Evolutionary conservation across 139 green algal species (phyloP), one percentile per base, ranked within the genome.

Genomic region (Micractinium conductrix): DNA sequence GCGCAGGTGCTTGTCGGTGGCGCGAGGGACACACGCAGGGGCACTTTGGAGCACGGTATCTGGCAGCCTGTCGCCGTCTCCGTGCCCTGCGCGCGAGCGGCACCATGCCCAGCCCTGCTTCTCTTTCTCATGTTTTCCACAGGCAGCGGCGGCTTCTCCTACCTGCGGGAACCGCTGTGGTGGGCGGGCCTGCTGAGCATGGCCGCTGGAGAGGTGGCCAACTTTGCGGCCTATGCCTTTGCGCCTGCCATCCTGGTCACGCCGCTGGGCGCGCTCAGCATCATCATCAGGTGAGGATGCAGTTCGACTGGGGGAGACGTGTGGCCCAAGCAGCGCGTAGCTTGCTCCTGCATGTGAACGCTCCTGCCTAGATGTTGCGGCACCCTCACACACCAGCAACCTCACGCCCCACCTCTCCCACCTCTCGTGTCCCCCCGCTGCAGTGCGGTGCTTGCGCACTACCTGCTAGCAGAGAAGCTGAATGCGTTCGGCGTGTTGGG

Each of bases 211-310:
- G 97, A 99, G 86, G 88, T 94, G 30, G 94, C 94, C 26, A 99
- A 99, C 85, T 99, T 99, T 90, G 96, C 96, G 45, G 97, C 97
- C 2, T 99, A 99, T 78, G 97, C 97, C 2, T 99, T 98, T 92
- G 97, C 97, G 4, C 97, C 97, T 17, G 97, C 97, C 16, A 96
- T 98, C 48, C 83, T 99, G 8, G 97, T 99, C 4, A 99, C 97
- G 0, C 97, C 97, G 0, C 87, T 99, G 22, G 96, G 96, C 1
- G 95, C 96, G 0, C 90, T 98, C 2, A 95, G 88, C 83, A 98
- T 99, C 68, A 96, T 98, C 58, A 88, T 98, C 80, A 96, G 94
- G 93, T 96, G 81, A 2, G 86, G 2, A 4, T 26, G 30, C 30
- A 21, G 68, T n/a, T 19, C 2, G 19, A 37, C 21, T 45, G 26